Evolutionary conservation across 108 stramenopile species (phyloP), one percentile per base, ranked within the genome.

Genomic region (Parietichytrium sp.): DNA sequence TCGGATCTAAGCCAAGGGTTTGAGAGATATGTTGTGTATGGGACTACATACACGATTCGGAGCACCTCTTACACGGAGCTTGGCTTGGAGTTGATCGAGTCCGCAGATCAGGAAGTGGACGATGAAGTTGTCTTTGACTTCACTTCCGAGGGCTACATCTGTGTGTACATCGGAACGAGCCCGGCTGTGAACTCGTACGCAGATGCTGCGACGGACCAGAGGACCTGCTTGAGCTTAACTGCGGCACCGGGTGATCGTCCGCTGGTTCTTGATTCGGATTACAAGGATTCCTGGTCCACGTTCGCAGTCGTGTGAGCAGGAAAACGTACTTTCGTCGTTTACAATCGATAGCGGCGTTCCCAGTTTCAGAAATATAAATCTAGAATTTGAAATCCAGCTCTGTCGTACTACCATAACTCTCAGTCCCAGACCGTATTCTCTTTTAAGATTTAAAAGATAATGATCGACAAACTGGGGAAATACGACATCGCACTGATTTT

Each of bases 1-100:
- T n/a, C n/a, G n/a, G n/a, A n/a, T n/a, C n/a, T n/a, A n/a, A n/a
- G n/a, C n/a, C n/a, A n/a, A n/a, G n/a, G n/a, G n/a, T n/a, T n/a
- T n/a, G n/a, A n/a, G n/a, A n/a, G n/a, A n/a, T 72, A 72, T 25
- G 61, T 72, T 6, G 61, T 72, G 20, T 72, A 72, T 72, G 10
- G 36, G 10, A n/a, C n/a, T n/a, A n/a, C n/a, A n/a, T n/a, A n/a
- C n/a, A n/a, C n/a, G n/a, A n/a, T n/a, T n/a, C n/a, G n/a, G n/a
- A n/a, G n/a, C n/a, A 42, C 36, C 42, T 33, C 36, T n/a, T 72
- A 72, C 20, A 1, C 13, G 61, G 38, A 72, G 20, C 45, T 72
- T n/a, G 6, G 13, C 10, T 25, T 72, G n/a, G 38, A 72, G 42
- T 23, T 45, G 29, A 42, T 72, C 3, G 45, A 33, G 0, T 45